These are phyloP conservation scores for Huiozyma sinensis DNA, from an alignment of 805 yeast species.

Conservation along the genomic window DNA sequence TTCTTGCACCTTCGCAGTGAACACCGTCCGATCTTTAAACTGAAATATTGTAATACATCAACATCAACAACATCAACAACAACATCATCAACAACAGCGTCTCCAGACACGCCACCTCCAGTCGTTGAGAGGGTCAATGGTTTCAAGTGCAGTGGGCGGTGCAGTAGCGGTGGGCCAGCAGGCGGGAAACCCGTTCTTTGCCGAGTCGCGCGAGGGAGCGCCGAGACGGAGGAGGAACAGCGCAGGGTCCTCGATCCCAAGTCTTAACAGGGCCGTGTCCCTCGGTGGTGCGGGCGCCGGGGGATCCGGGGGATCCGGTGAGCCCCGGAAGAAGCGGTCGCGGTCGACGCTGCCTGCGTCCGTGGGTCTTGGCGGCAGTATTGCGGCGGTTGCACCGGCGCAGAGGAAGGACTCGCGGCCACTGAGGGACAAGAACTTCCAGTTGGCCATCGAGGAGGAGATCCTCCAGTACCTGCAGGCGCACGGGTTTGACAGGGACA, in stretches of 20 bases:
- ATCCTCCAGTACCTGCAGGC: conserved; percentile 51
- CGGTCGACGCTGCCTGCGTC: conserved; percentile 13
- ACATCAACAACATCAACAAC: too few species aligned
- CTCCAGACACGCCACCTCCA: too few species aligned
- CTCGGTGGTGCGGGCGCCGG: conserved; percentile 12
- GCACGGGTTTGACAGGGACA: conserved; percentile 64
- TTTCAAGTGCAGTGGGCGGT: too few species aligned
- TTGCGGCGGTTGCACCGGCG: not conserved
- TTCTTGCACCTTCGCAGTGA: too few species aligned
- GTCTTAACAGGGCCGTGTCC: conserved; percentile 12
- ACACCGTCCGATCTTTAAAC: too few species aligned
- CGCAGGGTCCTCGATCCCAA: conserved; percentile 6
- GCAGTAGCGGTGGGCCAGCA: not conserved
- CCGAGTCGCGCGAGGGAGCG: not conserved
- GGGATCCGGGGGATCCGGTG: not conserved
- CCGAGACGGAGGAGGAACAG: conserved; percentile 16
- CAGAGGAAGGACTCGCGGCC: conserved; percentile 60
- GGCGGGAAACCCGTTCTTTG: conserved; percentile 1
- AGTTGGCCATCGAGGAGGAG: conserved; percentile 52
- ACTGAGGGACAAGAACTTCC: conserved; percentile 60
- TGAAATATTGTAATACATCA: too few species aligned
- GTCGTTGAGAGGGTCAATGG: not conserved
- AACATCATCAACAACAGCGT: too few species aligned
- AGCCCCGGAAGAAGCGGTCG: conserved; percentile 9
- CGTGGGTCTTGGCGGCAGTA: not conserved